A percentile compares a stretch with the other conserved stretches of the same genome.
These are phyloP conservation scores for Spizellomyces sp. DNA, from an alignment of 192 early-diverging fungal genomes.

Conservation along the genomic window DNA sequence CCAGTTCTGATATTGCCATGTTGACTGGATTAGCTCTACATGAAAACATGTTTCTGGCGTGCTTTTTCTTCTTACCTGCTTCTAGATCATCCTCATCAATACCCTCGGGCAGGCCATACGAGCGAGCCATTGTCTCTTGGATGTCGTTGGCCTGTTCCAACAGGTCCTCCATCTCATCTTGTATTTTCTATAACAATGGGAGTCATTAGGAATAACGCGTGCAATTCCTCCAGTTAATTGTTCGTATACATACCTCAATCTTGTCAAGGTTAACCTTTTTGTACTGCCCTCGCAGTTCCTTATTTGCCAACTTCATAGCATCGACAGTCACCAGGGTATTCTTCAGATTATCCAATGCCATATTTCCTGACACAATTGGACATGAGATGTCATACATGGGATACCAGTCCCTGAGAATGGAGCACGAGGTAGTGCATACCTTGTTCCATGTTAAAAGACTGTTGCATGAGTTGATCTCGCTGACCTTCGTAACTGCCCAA, in stretches of 20 bases:
- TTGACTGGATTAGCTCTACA: too few species aligned
- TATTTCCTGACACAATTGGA: slow-evolving; percentile 29
- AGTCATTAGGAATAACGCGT: neutral
- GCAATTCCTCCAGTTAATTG: neutral
- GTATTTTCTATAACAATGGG: slow-evolving; percentile 66
- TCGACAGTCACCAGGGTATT: slow-evolving; percentile 96
- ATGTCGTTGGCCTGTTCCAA: slow-evolving; percentile 97
- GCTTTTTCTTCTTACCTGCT: slow-evolving; percentile 63
- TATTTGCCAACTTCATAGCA: slow-evolving; percentile 95
- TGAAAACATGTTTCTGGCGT: neutral
- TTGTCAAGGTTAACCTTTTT: slow-evolving; percentile 93
- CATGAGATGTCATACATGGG: neutral
- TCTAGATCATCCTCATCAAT: slow-evolving; percentile 97
- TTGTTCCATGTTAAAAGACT: slow-evolving; percentile 99
- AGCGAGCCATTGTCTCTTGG: slow-evolving; percentile 91
- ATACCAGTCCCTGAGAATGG: neutral
- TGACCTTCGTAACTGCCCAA: slow-evolving; percentile 80
- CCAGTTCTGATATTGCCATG: slow-evolving; percentile 67
- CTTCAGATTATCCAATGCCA: slow-evolving; percentile 93
- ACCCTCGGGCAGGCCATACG: slow-evolving; percentile 92
- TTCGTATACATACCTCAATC: slow-evolving; percentile 73
- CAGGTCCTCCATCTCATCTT: slow-evolving; percentile 98
- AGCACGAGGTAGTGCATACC: slow-evolving; percentile 51
- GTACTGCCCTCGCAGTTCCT: slow-evolving; percentile 94
- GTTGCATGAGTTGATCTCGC: slow-evolving; percentile 91